Conservation (phyloP, 2,329 filamentous ascomycete species). For the Epichloe aotearoae region DNA sequence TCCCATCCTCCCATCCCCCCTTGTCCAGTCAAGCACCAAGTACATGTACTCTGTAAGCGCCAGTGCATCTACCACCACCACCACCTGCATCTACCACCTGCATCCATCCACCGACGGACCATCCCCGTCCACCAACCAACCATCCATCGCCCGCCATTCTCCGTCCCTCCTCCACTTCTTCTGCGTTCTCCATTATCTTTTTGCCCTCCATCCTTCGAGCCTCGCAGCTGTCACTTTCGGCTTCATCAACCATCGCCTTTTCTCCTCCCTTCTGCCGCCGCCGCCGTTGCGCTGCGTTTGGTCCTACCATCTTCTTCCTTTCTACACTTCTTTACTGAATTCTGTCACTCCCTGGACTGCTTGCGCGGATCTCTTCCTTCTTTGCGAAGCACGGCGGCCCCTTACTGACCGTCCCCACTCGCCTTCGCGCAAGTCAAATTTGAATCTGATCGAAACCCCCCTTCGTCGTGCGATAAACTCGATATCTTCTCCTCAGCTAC, state of each 20-base stretch:
- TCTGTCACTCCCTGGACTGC: not conserved
- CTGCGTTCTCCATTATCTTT: constrained; percentile 7
- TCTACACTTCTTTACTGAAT: not conserved
- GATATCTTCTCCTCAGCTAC: not conserved
- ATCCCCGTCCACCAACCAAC: constrained; percentile 3
- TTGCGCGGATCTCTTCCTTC: not conserved
- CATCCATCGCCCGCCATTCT: constrained; percentile 4
- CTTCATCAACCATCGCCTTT: constrained; percentile 1
- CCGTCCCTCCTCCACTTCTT: constrained; percentile 5
- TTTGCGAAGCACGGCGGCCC: constrained; percentile 2
- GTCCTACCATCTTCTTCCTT: not conserved
- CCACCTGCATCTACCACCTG: not conserved
- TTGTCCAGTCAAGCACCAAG: not conserved
- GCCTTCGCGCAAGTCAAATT: constrained; percentile 9
- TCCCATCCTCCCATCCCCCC: not conserved
- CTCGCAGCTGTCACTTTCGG: constrained; percentile 2
- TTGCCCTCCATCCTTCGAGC: constrained; percentile 3
- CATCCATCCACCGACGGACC: not conserved
- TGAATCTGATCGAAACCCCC: constrained; percentile 1
- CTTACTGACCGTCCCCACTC: not conserved
- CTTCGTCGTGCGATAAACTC: constrained; percentile 5
- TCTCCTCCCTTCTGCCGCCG: constrained; percentile 1
- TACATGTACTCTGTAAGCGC: not conserved
- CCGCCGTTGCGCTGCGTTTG: not conserved
- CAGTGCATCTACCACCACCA: constrained; percentile 1